Percentiles rank a stretch among this genome's conserved stretches.
phyloP scores from a whole-genome alignment of 2,329 filamentous ascomycete genomes.

The Neopestalotiopsis rosae region DNA sequence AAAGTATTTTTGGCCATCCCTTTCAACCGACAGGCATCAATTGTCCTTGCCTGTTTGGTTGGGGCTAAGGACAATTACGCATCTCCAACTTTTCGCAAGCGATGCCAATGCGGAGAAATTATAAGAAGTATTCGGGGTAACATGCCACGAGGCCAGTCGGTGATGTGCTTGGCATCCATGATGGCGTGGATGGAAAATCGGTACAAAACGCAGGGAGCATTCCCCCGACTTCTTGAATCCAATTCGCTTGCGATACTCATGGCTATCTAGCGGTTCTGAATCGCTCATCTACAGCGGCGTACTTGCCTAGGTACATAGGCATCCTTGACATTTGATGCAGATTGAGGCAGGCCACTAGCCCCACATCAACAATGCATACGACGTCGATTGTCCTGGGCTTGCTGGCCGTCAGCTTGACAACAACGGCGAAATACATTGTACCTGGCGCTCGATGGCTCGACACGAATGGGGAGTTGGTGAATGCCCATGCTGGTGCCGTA shows the following conservation, averaged over 20 bases:
- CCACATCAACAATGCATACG: neutral
- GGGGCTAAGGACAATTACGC: no score
- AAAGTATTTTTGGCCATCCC: no score
- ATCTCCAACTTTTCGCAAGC: neutral
- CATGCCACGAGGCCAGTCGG: neutral
- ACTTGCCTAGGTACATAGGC: no score
- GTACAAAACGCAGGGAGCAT: neutral
- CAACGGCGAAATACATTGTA: slow-evolving; percentile 60
- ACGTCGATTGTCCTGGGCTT: neutral
- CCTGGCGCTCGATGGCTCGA: slow-evolving; percentile 66
- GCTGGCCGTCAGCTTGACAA: neutral
- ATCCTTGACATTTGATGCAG: no score
- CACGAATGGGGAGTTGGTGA: slow-evolving; percentile 63
- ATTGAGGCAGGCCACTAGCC: neutral
- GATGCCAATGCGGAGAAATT: slow-evolving; percentile 14
- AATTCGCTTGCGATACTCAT: neutral
- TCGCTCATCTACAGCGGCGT: no score
- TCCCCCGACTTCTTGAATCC: neutral
- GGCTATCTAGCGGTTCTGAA: neutral
- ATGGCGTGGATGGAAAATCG: neutral
- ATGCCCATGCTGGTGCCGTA: slow-evolving; percentile 65
- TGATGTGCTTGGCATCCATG: slow-evolving; percentile 9
- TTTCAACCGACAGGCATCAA: no score
- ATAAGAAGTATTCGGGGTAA: neutral
- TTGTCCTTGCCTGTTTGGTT: no score